A percentile compares a stretch with the other conserved stretches of the same genome.
These are phyloP conservation scores for Pachysandra terminalis DNA, from an alignment of 164 flowering plant genomes.

Conservation along the genomic window DNA sequence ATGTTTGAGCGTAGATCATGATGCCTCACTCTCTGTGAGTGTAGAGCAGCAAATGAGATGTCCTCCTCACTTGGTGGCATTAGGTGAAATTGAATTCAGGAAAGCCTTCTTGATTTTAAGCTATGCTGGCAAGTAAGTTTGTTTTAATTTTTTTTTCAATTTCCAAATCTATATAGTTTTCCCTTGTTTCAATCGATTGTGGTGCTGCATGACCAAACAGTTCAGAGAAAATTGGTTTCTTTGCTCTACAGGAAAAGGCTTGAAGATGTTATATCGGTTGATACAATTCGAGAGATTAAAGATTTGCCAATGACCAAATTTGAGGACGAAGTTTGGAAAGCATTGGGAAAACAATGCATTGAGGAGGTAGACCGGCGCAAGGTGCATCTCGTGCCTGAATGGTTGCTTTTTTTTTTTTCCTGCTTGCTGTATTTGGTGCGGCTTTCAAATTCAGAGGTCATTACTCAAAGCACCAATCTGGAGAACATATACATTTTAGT, in stretches of 20 bases:
- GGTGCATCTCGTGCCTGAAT: slow-evolving; percentile 4
- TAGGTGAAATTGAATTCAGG: slow-evolving; percentile 53
- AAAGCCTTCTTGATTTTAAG: slow-evolving; percentile 48
- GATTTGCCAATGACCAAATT: slow-evolving; percentile 28
- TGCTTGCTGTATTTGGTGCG: background rate
- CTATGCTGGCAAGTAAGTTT: slow-evolving; percentile 49
- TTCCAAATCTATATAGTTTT: background rate
- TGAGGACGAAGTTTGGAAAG: slow-evolving; percentile 40
- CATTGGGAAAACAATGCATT: slow-evolving; percentile 22
- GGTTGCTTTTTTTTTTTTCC: background rate
- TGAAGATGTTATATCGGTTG: slow-evolving; percentile 30
- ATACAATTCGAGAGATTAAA: slow-evolving; percentile 23
- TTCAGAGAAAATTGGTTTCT: background rate
- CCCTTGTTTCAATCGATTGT: background rate
- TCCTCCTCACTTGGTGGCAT: slow-evolving; percentile 26
- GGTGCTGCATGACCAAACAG: background rate
- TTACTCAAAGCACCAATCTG: background rate
- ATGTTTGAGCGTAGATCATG: background rate
- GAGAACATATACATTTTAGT: background rate
- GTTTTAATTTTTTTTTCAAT: background rate
- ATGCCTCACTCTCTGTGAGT: background rate
- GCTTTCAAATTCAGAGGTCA: background rate
- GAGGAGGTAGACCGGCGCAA: slow-evolving; percentile 12
- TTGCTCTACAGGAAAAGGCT: slow-evolving; percentile 29
- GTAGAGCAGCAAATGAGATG: background rate